Percentiles rank a stretch among this genome's conserved stretches.
phyloP scores from a whole-genome alignment of 2,329 filamentous ascomycete species.

The Fusarium citri region DNA sequence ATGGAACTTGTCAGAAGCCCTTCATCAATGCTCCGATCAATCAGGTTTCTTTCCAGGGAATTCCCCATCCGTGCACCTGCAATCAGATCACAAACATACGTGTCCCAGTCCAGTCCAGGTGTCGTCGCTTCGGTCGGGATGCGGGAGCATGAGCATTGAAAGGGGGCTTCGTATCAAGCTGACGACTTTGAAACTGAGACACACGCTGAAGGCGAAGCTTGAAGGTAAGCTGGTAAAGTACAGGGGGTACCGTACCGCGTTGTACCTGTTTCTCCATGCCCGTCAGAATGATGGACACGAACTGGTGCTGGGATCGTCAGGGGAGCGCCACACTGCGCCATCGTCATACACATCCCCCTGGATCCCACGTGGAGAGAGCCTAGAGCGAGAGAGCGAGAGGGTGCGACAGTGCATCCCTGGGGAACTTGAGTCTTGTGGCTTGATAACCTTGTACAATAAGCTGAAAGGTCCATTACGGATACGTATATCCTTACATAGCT shows the following conservation, averaged over 20 bases:
- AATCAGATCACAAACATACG: slow-evolving; percentile 19
- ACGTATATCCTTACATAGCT: not conserved
- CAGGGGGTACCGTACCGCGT: not conserved
- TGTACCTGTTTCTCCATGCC: slow-evolving; percentile 17
- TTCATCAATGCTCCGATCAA: slow-evolving; percentile 2
- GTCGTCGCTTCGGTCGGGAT: slow-evolving; percentile 8
- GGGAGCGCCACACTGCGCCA: slow-evolving; percentile 34
- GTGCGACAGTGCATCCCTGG: slow-evolving; percentile 20
- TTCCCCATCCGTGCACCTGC: slow-evolving; percentile 38
- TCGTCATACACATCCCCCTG: slow-evolving; percentile 29
- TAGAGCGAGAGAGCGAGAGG: not conserved
- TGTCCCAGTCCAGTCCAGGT: not conserved
- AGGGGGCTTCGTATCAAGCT: slow-evolving; percentile 32
- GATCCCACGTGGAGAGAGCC: slow-evolving; percentile 30
- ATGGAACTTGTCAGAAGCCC: slow-evolving; percentile 11
- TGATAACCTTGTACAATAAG: slow-evolving; percentile 22
- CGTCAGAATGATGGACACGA: slow-evolving; percentile 31
- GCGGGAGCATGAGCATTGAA: slow-evolving; percentile 13
- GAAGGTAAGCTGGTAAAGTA: not conserved
- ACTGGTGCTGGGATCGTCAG: slow-evolving; percentile 34
- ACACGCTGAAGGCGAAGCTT: not conserved
- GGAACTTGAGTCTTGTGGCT: slow-evolving; percentile 25
- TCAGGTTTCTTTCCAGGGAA: slow-evolving; percentile 1
- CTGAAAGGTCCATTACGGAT: slow-evolving; percentile 1
- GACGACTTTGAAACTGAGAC: slow-evolving; percentile 31